These are phyloP conservation scores for Candida silvicultrix DNA, from an alignment of 805 yeast genomes.

Conservation along the genomic window DNA sequence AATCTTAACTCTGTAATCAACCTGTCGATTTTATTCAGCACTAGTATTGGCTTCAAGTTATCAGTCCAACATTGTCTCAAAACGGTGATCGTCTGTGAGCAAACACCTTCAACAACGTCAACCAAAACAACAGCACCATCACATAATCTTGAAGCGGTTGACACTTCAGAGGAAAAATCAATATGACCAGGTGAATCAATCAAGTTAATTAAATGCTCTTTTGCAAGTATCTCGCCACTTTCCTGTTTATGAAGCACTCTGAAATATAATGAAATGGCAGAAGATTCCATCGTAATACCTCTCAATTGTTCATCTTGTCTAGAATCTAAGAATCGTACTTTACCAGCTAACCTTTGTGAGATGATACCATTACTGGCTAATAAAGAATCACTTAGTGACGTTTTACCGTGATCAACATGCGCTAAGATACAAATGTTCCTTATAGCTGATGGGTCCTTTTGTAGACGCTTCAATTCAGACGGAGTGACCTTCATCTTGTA, in stretches of 20 bases:
- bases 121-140: constrained; percentile 95
- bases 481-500: constrained; percentile 50
- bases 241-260: constrained; percentile 48
- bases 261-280: constrained; percentile 92
- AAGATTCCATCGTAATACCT: constrained; percentile 97
- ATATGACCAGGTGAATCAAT: constrained; percentile 99
- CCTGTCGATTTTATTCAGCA: constrained; percentile 87
- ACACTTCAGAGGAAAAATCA: constrained; percentile 93
- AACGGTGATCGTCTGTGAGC: constrained; percentile 95
- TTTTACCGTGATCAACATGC: constrained; percentile 98
- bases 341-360: constrained; percentile 92
- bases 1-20: constrained; percentile 75
- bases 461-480: constrained; percentile 59
- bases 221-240: constrained; percentile 37
- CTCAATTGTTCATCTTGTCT: constrained; percentile 93
- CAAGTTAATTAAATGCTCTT: constrained; percentile 80
- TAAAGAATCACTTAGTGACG: constrained; percentile 87
- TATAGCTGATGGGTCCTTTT: constrained; percentile 60
- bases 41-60: constrained; percentile 79
- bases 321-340: constrained; percentile 86
- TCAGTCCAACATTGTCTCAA: constrained; percentile 95
- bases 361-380: constrained; percentile 95
- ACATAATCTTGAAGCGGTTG: constrained; percentile 91
- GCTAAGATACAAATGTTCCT: constrained; percentile 94
- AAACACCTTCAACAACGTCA: constrained; percentile 97